These are phyloP conservation scores for Penicillium thymicola DNA, from an alignment of 2,329 filamentous ascomycete genomes.

Conservation along the genomic window DNA sequence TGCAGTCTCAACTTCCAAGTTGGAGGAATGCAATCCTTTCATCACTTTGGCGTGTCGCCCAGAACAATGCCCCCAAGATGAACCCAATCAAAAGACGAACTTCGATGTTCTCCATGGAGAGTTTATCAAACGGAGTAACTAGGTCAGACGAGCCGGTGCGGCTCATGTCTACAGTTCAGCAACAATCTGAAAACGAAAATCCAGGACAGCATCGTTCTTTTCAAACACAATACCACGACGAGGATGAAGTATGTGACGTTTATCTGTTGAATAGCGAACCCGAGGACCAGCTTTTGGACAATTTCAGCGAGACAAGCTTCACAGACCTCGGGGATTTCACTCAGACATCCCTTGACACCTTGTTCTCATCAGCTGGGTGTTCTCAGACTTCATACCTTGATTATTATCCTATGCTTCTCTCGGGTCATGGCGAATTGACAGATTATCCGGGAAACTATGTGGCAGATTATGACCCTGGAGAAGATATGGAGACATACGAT, in stretches of 20 bases:
- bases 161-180: background rate
- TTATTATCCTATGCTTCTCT: background rate
- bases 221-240: no score
- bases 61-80: constrained; percentile 23
- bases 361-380: background rate
- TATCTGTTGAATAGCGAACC: background rate
- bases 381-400: background rate
- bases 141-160: background rate
- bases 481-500: background rate
- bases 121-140: background rate
- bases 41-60: constrained; percentile 34
- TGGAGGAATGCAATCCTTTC: constrained; percentile 24
- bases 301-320: constrained; percentile 11
- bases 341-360: constrained; percentile 7
- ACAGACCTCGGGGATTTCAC: constrained; percentile 10
- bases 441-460: background rate
- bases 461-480: background rate
- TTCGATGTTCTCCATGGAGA: background rate
- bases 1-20: background rate
- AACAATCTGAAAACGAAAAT: background rate
- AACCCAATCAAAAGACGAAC: constrained; percentile 7
- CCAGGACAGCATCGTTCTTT: background rate
- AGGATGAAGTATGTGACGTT: background rate
- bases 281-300: constrained; percentile 9
- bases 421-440: background rate